Conservation (phyloP, 2,329 filamentous ascomycete species). For the Sporothrix dimorphospora region DNA sequence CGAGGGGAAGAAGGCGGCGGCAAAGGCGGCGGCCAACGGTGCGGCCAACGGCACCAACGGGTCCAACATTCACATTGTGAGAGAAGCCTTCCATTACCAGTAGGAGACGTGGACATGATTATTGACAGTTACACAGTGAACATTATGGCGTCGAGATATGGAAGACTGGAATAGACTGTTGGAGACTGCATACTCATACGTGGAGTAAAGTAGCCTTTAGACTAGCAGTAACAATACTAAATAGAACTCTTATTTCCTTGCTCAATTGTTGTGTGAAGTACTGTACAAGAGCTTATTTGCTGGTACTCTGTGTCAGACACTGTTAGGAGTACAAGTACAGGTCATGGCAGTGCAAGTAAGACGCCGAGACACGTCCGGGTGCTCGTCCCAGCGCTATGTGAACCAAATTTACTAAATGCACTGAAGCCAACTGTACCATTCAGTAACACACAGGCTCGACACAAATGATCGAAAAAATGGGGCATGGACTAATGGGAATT, state of each 20-base stretch:
- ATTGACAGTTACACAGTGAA: neutral
- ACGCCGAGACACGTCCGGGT: neutral
- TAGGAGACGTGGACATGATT: neutral
- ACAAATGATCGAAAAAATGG: no score
- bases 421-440: neutral
- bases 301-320: neutral
- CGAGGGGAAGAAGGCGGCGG: conserved; percentile 46
- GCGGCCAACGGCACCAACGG: neutral
- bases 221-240: neutral
- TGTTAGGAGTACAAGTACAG: no score
- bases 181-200: no score
- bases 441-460: no score
- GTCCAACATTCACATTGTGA: neutral
- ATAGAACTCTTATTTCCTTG: neutral
- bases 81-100: neutral
- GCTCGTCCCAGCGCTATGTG: no score
- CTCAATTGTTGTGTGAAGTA: neutral
- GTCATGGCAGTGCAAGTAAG: neutral
- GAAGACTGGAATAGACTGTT: no score
- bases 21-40: no score
- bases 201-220: neutral
- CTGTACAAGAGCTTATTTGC: neutral
- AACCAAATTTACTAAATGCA: neutral
- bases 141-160: no score
- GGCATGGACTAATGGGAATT: no score